Evolutionary conservation across 2,329 filamentous ascomycete species (phyloP), one percentile per base, ranked within the genome.

Genomic region (Neodidymelliopsis sp.): DNA sequence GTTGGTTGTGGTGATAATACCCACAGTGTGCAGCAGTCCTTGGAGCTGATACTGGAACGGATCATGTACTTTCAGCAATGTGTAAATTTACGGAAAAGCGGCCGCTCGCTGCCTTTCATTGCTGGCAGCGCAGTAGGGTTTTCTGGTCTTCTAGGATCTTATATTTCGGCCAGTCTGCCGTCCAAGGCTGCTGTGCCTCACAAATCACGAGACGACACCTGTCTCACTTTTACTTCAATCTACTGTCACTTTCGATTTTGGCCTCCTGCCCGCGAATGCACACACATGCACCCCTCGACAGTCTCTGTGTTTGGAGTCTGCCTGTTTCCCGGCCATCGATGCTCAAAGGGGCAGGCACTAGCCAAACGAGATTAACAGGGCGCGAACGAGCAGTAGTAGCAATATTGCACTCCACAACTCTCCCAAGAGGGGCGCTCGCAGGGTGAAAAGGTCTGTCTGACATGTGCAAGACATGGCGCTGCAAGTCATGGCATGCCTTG

Each of bases 31-130:
- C 62, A 53, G 52, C 54, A 54, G 62, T 66, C 60, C 59, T 59
- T 64, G 62, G 63, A 65, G 60, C 53, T 54, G 57, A 60, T 55
- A 64, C 56, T 35, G 38, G 31, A 55, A 56, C 49, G 61, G 65
- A 63, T 59, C 60, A 69, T 72, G 68, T 71, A 69, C 54, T 65
- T 67, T 69, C 67, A 66, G 63, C 68, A 67, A 69, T 67, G 66
- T 72, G 69, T 73, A 73, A 68, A 71, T 66, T n/a, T 72, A 72
- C 48, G 66, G 60, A 60, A 65, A 61, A 57, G 60, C 46, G 56
- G 57, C 60, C 49, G 56, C 61, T 60, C 51, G 60, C 67, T 67
- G 62, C 59, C 53, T 43, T 47, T 48, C 39, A 49, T 51, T 43
- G 47, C 52, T 60, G 60, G 64, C 63, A 66, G 67, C 54, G 59